These are phyloP conservation scores for Cucumis cinereus DNA, from an alignment of 306 rosid species.

Conservation along the genomic window DNA sequence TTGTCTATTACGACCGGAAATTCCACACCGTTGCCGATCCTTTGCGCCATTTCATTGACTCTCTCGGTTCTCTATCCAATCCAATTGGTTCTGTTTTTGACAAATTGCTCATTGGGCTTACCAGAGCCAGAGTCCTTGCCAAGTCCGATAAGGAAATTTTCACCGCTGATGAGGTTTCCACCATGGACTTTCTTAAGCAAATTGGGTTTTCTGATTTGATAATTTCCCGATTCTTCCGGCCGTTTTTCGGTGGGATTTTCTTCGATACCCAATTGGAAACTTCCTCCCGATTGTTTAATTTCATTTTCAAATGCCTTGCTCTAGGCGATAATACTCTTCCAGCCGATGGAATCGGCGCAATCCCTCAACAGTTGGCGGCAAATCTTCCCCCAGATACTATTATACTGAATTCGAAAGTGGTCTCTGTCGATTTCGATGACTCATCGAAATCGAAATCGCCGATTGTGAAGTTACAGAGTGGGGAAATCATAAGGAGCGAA, in stretches of 20 bases:
- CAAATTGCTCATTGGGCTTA: conserved; percentile 49
- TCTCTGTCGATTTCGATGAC: conserved; percentile 24
- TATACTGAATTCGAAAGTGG: conserved; percentile 35
- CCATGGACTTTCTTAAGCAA: conserved; percentile 31
- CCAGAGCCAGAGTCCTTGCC: conserved; percentile 32
- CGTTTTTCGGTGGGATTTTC: conserved; percentile 78
- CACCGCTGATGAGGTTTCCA: conserved; percentile 32
- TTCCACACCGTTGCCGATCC: conserved; percentile 91
- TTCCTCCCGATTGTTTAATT: conserved; percentile 60
- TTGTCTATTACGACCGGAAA: conserved; percentile 35
- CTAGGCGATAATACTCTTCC: conserved; percentile 86
- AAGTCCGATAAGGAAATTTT: conserved; percentile 46
- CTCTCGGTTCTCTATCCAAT: conserved; percentile 41
- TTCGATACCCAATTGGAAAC: conserved; percentile 56
- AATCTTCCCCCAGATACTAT: conserved; percentile 43
- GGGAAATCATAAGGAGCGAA: conserved; percentile 43
- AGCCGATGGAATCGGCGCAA: conserved; percentile 58
- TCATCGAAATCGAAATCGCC: conserved; percentile 10
- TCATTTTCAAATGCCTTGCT: conserved; percentile 81
- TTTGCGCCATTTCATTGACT: conserved; percentile 48
- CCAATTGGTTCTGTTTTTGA: conserved; percentile 60
- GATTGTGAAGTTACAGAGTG: conserved; percentile 42
- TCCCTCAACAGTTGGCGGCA: conserved; percentile 55
- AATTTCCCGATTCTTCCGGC: conserved; percentile 50
- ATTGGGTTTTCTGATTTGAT: conserved; percentile 64